Evolutionary conservation across 345 rosid genomes (phyloP).

Genomic region (Cardamine chenopodiifolia): DNA sequence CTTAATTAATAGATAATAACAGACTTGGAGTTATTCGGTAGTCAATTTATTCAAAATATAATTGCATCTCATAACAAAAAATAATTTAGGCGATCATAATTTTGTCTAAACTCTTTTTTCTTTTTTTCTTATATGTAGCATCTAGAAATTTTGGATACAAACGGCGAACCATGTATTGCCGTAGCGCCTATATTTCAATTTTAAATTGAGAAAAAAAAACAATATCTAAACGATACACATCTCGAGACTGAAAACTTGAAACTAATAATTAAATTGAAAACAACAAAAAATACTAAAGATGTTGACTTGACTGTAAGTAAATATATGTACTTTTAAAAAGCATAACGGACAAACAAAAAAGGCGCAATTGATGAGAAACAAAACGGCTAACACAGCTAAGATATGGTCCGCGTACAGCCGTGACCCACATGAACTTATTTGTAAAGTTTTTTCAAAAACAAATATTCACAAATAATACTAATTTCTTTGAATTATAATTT

Average conservation of each 20-base stretch:
- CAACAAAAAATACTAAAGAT: not conserved
- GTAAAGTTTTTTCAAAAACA: not conserved
- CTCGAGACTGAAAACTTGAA: not conserved
- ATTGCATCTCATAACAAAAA: slow-evolving; percentile 1
- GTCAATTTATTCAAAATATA: not conserved
- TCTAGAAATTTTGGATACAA: not conserved
- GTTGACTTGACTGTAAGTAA: not conserved
- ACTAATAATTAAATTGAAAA: slow-evolving; percentile 3
- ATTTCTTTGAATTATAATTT: not conserved
- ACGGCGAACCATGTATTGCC: not conserved
- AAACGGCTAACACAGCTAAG: slow-evolving; percentile 36
- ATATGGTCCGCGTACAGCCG: slow-evolving; percentile 19
- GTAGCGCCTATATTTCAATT: not conserved
- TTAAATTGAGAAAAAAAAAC: not conserved
- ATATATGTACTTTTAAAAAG: not conserved
- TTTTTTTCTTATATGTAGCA: not conserved
- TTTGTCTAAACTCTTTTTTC: not conserved
- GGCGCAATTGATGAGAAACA: slow-evolving; percentile 6
- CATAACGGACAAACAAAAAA: slow-evolving; percentile 14
- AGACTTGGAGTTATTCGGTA: not conserved
- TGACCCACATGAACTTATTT: slow-evolving; percentile 28
- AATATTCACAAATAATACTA: not conserved
- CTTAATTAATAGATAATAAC: slow-evolving; percentile 6
- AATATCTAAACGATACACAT: slow-evolving; percentile 20
- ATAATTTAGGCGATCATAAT: not conserved